Conservation (phyloP, 352 stramenopile genomes). For the Phytophthora quininea region DNA sequence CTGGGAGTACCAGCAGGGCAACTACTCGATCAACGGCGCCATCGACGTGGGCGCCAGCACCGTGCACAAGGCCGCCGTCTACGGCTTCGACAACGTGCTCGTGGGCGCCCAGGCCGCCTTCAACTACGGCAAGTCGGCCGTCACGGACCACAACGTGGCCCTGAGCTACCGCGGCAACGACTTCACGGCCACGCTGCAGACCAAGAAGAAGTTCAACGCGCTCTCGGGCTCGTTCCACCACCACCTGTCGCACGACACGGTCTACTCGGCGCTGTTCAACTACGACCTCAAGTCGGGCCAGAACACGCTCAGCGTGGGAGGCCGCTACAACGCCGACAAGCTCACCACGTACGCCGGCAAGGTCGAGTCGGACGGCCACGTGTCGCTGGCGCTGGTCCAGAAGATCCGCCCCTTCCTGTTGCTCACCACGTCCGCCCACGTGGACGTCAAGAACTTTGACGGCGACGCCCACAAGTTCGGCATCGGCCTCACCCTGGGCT, state of each 20-base stretch:
- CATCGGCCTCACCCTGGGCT: conserved; percentile 87
- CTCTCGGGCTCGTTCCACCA: conserved; percentile 86
- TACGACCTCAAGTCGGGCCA: conserved; percentile 87
- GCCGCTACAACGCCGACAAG: conserved; percentile 82
- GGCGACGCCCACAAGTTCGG: conserved; percentile 92
- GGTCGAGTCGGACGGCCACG: conserved; percentile 87
- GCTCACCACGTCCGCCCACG: conserved; percentile 85
- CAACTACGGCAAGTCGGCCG: conserved; percentile 81
- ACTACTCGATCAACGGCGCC: conserved; percentile 64
- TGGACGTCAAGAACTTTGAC: conserved; percentile 93
- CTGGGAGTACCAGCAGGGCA: conserved; percentile 74
- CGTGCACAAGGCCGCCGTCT: conserved; percentile 68
- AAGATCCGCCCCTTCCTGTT: conserved; percentile 87
- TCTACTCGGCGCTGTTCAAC: conserved; percentile 89
- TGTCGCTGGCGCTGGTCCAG: conserved; percentile 85
- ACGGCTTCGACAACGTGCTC: conserved; percentile 81
- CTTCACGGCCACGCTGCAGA: conserved; percentile 80
- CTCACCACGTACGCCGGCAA: conserved; percentile 87
- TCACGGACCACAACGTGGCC: conserved; percentile 86
- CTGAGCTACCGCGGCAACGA: conserved; percentile 79
- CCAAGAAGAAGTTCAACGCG: conserved; percentile 89
- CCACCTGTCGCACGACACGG: conserved; percentile 79
- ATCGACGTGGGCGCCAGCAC: conserved; percentile 65
- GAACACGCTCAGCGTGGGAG: conserved; percentile 83
- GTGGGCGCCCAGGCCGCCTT: conserved; percentile 75